Evolutionary conservation across 306 rosid genomes (phyloP).

Genomic region (Quercus bicolor): DNA sequence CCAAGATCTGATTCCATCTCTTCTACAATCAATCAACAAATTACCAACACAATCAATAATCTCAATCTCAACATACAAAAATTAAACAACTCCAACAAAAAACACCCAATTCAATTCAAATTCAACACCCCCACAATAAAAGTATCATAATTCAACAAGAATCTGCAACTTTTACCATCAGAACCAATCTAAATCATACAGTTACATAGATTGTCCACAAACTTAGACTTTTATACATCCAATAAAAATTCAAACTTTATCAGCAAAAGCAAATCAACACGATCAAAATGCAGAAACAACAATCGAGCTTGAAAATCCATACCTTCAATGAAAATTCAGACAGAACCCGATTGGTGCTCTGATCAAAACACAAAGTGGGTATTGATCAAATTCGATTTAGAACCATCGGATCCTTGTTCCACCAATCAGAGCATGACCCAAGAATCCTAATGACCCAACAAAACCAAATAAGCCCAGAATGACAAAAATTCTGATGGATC

Average conservation of each 20-base stretch:
- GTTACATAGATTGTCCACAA: constrained; percentile 14
- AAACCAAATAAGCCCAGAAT: constrained; percentile 9
- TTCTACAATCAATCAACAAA: constrained; percentile 41
- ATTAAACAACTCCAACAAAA: constrained; percentile 26
- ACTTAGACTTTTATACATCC: constrained; percentile 7
- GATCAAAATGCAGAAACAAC: constrained; percentile 54
- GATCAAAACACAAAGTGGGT: constrained; percentile 51
- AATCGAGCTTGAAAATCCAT: constrained; percentile 26
- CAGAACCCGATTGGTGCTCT: constrained; percentile 57
- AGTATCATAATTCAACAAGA: constrained; percentile 28
- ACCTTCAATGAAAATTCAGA: constrained; percentile 55
- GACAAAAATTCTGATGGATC: constrained; percentile 32
- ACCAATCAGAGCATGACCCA: constrained; percentile 40
- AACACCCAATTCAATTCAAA: constrained; percentile 13
- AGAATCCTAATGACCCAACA: constrained; percentile 36
- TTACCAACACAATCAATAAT: constrained; percentile 23
- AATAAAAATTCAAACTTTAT: constrained; percentile 27
- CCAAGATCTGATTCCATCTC: constrained; percentile 95
- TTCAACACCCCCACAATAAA: constrained; percentile 13
- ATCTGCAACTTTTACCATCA: constrained; percentile 15
- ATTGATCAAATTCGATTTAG: constrained; percentile 48
- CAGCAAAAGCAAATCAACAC: constrained; percentile 26
- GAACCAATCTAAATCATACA: constrained; percentile 31
- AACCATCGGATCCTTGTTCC: constrained; percentile 59
- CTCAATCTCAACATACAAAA: constrained; percentile 24